A percentile compares a stretch with the other conserved stretches of the same genome.
phyloP scores from a whole-genome alignment of 2,329 filamentous ascomycete species.

The Penicillium sp. region DNA sequence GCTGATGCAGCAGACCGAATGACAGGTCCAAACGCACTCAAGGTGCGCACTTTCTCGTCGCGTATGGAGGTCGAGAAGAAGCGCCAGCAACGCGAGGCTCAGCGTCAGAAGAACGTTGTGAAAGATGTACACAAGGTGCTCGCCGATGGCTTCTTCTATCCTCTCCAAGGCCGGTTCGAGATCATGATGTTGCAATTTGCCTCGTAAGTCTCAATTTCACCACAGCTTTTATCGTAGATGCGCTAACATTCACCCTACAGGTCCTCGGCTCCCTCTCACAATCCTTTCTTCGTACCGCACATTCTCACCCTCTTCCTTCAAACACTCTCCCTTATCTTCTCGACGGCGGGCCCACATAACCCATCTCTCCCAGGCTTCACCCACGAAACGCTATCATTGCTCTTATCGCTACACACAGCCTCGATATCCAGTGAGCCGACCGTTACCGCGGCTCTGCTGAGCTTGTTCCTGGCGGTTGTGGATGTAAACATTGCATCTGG shows the following conservation, averaged over 20 bases:
- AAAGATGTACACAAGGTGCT: constrained; percentile 82
- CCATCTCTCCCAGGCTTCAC: constrained; percentile 80
- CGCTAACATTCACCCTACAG: constrained; percentile 29
- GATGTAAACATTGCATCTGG: constrained; percentile 71
- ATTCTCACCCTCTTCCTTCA: constrained; percentile 82
- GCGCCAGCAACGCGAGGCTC: constrained; percentile 48
- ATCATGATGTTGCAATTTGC: constrained; percentile 63
- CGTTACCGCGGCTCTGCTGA: constrained; percentile 76
- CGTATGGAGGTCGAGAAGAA: constrained; percentile 70
- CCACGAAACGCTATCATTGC: constrained; percentile 79
- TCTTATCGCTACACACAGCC: constrained; percentile 68
- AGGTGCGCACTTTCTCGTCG: constrained; percentile 86
- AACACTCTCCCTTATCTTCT: constrained; percentile 80
- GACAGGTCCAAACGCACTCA: constrained; percentile 81
- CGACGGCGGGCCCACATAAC: constrained; percentile 81
- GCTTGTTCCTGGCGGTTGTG: constrained; percentile 78
- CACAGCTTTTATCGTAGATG: neutral
- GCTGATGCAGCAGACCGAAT: constrained; percentile 78
- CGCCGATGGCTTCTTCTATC: constrained; percentile 80
- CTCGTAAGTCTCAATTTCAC: constrained; percentile 43
- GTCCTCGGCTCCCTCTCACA: constrained; percentile 50
- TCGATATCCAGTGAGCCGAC: constrained; percentile 65
- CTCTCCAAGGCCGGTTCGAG: constrained; percentile 80
- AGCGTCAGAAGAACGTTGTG: constrained; percentile 65
- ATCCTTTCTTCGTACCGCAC: constrained; percentile 74